Evolutionary conservation across 345 rosid genomes (phyloP).

Genomic region (Leavenworthia alabamica): DNA sequence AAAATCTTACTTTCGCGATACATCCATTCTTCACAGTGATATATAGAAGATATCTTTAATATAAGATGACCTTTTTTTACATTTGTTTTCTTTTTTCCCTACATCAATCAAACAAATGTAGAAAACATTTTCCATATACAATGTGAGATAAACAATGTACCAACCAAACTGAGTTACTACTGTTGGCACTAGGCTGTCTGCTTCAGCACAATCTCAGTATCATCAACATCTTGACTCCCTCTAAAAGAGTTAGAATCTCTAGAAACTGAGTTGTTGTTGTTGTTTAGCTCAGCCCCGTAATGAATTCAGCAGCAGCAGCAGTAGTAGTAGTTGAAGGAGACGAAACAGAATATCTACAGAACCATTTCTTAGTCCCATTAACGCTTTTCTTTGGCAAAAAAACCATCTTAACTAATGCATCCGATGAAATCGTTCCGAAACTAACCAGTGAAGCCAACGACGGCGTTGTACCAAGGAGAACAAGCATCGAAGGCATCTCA

Average conservation of each 20-base stretch:
- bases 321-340: conserved; percentile 35
- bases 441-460: conserved; percentile 61
- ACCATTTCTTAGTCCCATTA: conserved; percentile 53
- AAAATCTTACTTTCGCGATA: background rate
- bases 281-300: conserved; percentile 58
- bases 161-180: no score
- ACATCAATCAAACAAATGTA: conserved; percentile 20
- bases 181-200: no score
- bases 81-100: background rate
- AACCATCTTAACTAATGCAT: conserved; percentile 55
- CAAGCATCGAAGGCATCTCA: conserved; percentile 51
- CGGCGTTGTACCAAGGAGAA: conserved; percentile 76
- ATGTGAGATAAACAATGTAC: conserved; percentile 16
- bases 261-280: conserved; percentile 42
- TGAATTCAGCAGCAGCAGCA: conserved; percentile 59
- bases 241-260: conserved; percentile 41
- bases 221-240: conserved; percentile 39
- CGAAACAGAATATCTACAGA: conserved; percentile 75
- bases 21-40: background rate
- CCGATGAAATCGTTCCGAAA: conserved; percentile 38
- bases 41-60: background rate
- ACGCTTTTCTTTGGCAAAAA: conserved; percentile 42
- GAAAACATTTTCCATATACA: conserved; percentile 27
- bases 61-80: background rate
- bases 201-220: conserved; percentile 53